Evolutionary conservation across 768 basidiomycete genomes (phyloP), one percentile per base, ranked within the genome.

Genomic region (Podaxis sp.): DNA sequence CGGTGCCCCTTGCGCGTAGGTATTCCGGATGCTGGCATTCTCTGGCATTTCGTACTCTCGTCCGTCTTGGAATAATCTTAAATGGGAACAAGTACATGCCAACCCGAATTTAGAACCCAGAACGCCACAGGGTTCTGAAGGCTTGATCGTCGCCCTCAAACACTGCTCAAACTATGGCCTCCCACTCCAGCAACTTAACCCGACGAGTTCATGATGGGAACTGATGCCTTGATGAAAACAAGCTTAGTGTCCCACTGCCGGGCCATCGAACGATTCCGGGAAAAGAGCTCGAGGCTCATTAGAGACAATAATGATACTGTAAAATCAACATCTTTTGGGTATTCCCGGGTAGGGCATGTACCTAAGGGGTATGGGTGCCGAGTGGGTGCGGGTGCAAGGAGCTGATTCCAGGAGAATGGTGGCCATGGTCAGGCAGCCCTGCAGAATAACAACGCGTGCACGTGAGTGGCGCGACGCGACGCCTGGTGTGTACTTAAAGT

Each of bases 381-480:
- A 19, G 13, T 42, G 17, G 11, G 38, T 49, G 48, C 22, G 54
- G 19, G 5, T 15, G 36, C 36, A 38, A 40, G 36, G 49, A 44
- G 49, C 49, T 51, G 19, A 49, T 49, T n/a, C 3, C 17, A 19
- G 40, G 28, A 36, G 11, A n/a, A 17, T 28, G 40, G 57, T 11
- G 26, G 48, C 59, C 24, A 61, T 28, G 59, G 24, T 26, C 13
- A 36, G 12, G 4, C 53, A 55, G 11, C 53, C 52, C 61, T 46
- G 42, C 9, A 24, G 30, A 62, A 40, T 39, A 26, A 57, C 11
- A 42, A 42, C 36, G 38, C 52, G 53, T 55, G 40, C 61, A 62
- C 53, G 61, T 62, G 61, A 62, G 28, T 12, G 11, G 17, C 54
- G 19, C 40, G 52, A 38, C 59, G 52, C 52, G 52, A 33, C 33